Evolutionary conservation across 148 eudicot species (phyloP).

Genomic region (Cornus suecica): DNA sequence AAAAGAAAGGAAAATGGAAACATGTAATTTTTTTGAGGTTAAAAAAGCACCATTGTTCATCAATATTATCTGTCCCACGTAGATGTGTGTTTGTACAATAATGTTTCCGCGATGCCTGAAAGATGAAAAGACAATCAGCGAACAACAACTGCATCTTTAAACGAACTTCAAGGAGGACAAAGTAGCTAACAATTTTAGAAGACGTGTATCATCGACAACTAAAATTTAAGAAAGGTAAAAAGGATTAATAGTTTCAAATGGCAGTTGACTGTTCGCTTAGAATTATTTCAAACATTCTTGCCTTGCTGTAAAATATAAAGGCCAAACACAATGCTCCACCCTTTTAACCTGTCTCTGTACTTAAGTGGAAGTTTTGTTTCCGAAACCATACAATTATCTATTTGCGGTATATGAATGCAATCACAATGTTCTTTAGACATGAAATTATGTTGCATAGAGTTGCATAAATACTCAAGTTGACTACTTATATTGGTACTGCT

Average conservation of each 20-base stretch:
- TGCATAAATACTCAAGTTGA: no score
- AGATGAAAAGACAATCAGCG: not conserved
- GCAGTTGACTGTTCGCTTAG: not conserved
- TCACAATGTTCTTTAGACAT: no score
- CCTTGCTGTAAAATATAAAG: not conserved
- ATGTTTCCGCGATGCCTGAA: conserved; percentile 90
- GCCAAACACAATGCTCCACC: not conserved
- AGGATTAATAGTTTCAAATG: not conserved
- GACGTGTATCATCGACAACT: not conserved
- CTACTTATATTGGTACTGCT: no score
- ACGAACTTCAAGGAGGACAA: not conserved
- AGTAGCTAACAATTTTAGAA: not conserved
- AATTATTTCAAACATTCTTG: not conserved
- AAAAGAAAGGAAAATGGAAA: conserved; percentile 10
- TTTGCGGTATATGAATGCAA: no score
- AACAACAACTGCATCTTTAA: not conserved
- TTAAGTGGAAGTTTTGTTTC: not conserved
- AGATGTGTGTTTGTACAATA: conserved; percentile 74
- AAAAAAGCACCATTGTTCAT: conserved; percentile 74
- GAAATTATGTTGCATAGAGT: no score
- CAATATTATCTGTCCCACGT: conserved; percentile 56
- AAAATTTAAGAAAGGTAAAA: not conserved
- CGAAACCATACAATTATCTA: not conserved
- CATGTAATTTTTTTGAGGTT: not conserved
- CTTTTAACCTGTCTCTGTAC: not conserved